phyloP scores from a whole-genome alignment of 441 rosid species.

The Pelargonium cotyledonis region DNA sequence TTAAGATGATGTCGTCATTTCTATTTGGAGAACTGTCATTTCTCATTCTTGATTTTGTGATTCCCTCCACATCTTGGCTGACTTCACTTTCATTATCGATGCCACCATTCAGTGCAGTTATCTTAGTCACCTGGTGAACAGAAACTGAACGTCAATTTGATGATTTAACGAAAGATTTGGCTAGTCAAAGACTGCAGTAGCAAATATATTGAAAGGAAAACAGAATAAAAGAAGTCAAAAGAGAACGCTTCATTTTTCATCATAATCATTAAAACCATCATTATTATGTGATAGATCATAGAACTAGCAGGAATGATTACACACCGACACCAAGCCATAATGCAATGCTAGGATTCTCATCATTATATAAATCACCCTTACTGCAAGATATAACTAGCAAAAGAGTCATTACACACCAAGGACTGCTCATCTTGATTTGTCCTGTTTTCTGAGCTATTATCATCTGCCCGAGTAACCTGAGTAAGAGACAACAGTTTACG shows the following conservation, averaged over 20 bases:
- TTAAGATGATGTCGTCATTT: conserved; percentile 13
- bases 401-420: neutral
- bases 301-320: neutral
- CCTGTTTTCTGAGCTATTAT: neutral
- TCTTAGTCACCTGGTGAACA: conserved; percentile 26
- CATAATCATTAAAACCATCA: neutral
- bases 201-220: neutral
- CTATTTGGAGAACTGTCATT: conserved; percentile 26
- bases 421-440: neutral
- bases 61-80: conserved; percentile 24
- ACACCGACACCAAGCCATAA: neutral
- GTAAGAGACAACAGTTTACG: neutral
- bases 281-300: no score
- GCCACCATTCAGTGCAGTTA: conserved; percentile 14
- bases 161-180: conserved; percentile 10
- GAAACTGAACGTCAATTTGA: conserved; percentile 15
- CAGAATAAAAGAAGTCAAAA: neutral
- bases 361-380: neutral
- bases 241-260: neutral
- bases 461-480: neutral
- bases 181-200: neutral
- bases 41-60: conserved; percentile 19
- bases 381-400: neutral
- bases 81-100: conserved; percentile 28
- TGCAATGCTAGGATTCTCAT: neutral